phyloP scores from a whole-genome alignment of 2,329 filamentous ascomycete genomes.

The Microcera coccophila region DNA sequence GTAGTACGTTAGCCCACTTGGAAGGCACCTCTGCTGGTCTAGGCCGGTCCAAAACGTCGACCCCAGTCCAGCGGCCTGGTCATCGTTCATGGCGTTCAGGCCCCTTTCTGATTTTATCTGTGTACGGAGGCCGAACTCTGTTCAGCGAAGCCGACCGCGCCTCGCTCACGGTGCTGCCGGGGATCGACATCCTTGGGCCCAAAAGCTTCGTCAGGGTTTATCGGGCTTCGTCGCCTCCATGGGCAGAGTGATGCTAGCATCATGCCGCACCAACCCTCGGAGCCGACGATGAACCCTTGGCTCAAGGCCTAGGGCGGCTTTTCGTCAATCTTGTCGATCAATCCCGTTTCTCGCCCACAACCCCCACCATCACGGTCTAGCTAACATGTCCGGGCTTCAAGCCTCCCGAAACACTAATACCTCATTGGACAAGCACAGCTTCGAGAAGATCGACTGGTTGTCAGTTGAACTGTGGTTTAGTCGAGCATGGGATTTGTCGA shows the following conservation, averaged over 20 bases:
- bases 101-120: too few relatives aligned
- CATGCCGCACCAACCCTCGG: not conserved
- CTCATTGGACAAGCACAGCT: constrained; percentile 14
- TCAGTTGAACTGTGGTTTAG: not conserved
- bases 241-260: not conserved
- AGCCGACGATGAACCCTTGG: not conserved
- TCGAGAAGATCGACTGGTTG: not conserved
- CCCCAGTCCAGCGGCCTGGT: constrained; percentile 5
- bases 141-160: not conserved
- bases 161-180: not conserved
- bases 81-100: constrained; percentile 2
- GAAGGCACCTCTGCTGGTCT: constrained; percentile 19
- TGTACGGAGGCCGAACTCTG: not conserved
- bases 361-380: constrained; percentile 12
- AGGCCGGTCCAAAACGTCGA: constrained; percentile 19
- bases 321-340: constrained; percentile 19
- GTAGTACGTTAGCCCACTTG: constrained; percentile 14
- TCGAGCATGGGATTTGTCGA: constrained; percentile 19
- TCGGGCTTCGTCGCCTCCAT: not conserved
- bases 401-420: constrained; percentile 26
- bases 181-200: not conserved
- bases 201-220: not conserved
- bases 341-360: constrained; percentile 12
- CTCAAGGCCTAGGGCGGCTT: constrained; percentile 7
- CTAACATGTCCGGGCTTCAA: constrained; percentile 19